phyloP scores from a whole-genome alignment of 163 green algal genomes.

The Scenedesmus sp. region DNA sequence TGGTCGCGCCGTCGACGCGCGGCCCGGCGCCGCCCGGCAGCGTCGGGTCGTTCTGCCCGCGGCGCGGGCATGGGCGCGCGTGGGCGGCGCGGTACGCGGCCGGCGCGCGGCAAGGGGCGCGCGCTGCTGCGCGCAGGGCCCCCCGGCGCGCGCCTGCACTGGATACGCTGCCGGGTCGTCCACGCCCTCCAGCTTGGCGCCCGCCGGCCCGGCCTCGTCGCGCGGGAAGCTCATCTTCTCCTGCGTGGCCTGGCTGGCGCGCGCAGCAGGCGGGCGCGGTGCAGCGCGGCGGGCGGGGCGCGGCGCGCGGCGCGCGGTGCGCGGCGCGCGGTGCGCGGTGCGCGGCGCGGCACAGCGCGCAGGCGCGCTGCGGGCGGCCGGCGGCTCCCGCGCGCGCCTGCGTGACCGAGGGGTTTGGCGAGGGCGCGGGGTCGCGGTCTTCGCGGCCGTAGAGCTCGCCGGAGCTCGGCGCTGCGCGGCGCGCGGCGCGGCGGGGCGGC shows the following conservation, averaged over 20 bases:
- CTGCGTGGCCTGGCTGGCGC: no score
- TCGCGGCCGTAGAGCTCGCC: slow-evolving; percentile 37
- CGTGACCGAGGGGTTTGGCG: slow-evolving; percentile 14
- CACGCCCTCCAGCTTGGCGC: slow-evolving; percentile 14
- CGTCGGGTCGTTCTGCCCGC: slow-evolving; percentile 25
- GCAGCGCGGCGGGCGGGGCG: no score
- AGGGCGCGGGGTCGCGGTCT: slow-evolving; percentile 22
- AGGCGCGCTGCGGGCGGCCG: no score
- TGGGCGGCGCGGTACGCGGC: no score
- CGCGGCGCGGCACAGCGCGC: no score
- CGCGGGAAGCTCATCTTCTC: no score
- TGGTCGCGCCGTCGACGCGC: neutral
- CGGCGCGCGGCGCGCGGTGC: no score
- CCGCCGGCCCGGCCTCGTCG: no score
- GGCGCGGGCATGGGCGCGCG: neutral
- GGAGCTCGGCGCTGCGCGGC: slow-evolving; percentile 12
- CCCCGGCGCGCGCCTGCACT: neutral
- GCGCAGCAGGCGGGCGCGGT: neutral
- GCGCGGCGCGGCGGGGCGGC: no score
- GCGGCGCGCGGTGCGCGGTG: no score
- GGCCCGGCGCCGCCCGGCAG: slow-evolving; percentile 9
- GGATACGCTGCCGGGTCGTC: slow-evolving; percentile 15
- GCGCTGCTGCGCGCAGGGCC: neutral
- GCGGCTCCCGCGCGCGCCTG: neutral
- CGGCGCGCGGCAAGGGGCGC: neutral